A percentile compares a stretch with the other conserved stretches of the same genome.
phyloP scores from a whole-genome alignment of 2,329 filamentous ascomycete genomes.

The Pyrenophora teres region DNA sequence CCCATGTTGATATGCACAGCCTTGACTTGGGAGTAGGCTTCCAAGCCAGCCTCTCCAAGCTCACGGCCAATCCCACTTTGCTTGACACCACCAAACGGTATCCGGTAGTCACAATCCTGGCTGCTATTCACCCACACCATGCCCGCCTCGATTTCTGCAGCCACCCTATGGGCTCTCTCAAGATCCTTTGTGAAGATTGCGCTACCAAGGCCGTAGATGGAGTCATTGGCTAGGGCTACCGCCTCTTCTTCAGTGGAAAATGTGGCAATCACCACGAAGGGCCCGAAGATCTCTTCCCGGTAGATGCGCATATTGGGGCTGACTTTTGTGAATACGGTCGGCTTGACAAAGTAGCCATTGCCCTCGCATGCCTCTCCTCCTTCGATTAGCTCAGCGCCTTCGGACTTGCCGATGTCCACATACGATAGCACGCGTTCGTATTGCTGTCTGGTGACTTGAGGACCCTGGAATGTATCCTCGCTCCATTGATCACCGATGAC shows the following conservation, averaged over 20 bases:
- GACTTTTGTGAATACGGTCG: slow-evolving; percentile 30
- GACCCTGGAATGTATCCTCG: slow-evolving; percentile 50
- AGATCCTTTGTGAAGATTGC: slow-evolving; percentile 23
- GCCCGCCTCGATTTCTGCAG: slow-evolving; percentile 5
- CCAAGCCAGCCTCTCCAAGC: slow-evolving; percentile 6
- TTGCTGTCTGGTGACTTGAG: slow-evolving; percentile 53
- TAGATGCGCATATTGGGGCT: slow-evolving; percentile 3
- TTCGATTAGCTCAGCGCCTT: slow-evolving; percentile 55
- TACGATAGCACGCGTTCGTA: slow-evolving; percentile 51
- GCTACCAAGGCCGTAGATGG: slow-evolving; percentile 50
- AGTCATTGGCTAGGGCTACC: slow-evolving; percentile 8
- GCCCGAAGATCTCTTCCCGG: slow-evolving; percentile 11
- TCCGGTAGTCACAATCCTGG: slow-evolving; percentile 2
- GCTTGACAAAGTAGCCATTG: slow-evolving; percentile 60
- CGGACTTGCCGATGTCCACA: slow-evolving; percentile 51
- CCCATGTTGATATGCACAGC: slow-evolving; percentile 9
- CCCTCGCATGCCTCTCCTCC: slow-evolving; percentile 50
- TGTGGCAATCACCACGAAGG: slow-evolving; percentile 8
- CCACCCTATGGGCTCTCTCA: slow-evolving; percentile 2
- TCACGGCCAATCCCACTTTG: slow-evolving; percentile 7
- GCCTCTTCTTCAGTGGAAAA: slow-evolving; percentile 10
- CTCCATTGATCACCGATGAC: slow-evolving; percentile 48
- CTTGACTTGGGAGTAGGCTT: slow-evolving; percentile 6
- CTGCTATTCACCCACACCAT: slow-evolving; percentile 9
- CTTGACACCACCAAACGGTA: slow-evolving; percentile 9